Percentiles rank a stretch among this genome's conserved stretches.
phyloP scores from a whole-genome alignment of 2,329 filamentous ascomycete genomes.

The Trichoderma sp. region DNA sequence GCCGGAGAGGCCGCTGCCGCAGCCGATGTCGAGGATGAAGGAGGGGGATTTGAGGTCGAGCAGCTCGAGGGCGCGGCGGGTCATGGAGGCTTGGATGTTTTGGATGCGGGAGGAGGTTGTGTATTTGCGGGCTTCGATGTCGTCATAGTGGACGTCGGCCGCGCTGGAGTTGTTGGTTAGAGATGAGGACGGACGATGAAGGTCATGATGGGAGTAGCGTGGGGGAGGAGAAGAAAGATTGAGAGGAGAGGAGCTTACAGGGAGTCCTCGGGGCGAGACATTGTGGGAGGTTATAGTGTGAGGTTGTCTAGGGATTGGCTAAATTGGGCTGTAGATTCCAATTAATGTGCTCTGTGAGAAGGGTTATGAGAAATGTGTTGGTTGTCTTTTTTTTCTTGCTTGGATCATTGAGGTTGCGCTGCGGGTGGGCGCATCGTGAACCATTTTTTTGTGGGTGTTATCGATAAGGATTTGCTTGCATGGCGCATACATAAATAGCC shows the following conservation, averaged over 20 bases:
- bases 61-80: slow-evolving; percentile 85
- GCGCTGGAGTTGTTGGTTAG: slow-evolving; percentile 54
- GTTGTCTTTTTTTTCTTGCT: background rate
- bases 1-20: slow-evolving; percentile 89
- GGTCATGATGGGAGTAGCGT: background rate
- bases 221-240: slow-evolving; percentile 21
- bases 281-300: slow-evolving; percentile 43
- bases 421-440: slow-evolving; percentile 2
- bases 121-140: slow-evolving; percentile 93
- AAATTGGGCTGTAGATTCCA: background rate
- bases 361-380: background rate
- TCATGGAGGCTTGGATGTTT: slow-evolving; percentile 94
- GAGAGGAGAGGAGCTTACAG: slow-evolving; percentile 57
- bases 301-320: background rate
- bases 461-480: slow-evolving; percentile 19
- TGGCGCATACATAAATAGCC: background rate
- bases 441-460: slow-evolving; percentile 19
- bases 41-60: slow-evolving; percentile 77
- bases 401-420: background rate
- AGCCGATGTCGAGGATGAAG: slow-evolving; percentile 93
- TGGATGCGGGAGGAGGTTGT: slow-evolving; percentile 94
- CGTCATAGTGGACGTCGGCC: slow-evolving; percentile 96
- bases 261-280: slow-evolving; percentile 96
- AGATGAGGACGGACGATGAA: background rate
- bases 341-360: background rate